phyloP scores from a whole-genome alignment of 768 basidiomycete species.

The Collybia mongolica region DNA sequence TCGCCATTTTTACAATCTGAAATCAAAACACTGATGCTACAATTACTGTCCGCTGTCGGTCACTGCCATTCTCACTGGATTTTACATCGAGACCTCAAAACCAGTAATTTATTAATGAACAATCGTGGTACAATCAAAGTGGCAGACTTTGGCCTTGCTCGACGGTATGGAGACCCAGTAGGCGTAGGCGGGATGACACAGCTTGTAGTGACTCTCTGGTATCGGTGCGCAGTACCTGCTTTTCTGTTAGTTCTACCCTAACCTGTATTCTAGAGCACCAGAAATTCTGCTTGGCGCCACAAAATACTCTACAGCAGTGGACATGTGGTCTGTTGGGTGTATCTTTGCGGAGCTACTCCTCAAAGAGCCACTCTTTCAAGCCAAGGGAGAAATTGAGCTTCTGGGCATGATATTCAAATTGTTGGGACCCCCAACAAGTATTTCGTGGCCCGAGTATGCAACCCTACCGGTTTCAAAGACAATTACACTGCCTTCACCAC shows the following conservation, averaged over 20 bases:
- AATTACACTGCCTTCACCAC: slow-evolving; percentile 71
- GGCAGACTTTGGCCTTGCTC: slow-evolving; percentile 95
- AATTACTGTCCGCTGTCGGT: slow-evolving; percentile 88
- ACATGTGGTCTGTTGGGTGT: slow-evolving; percentile 99
- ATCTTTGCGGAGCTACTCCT: slow-evolving; percentile 96
- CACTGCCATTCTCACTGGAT: slow-evolving; percentile 98
- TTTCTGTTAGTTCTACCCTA: slow-evolving; percentile 4
- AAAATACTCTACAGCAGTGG: slow-evolving; percentile 92
- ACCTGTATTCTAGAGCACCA: slow-evolving; percentile 64
- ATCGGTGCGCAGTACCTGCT: slow-evolving; percentile 61
- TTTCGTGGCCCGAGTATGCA: slow-evolving; percentile 84
- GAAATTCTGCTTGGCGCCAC: slow-evolving; percentile 93
- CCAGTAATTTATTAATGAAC: slow-evolving; percentile 97
- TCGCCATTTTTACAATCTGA: slow-evolving; percentile 96
- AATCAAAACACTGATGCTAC: slow-evolving; percentile 95
- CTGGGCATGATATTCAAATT: slow-evolving; percentile 93
- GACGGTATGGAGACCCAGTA: slow-evolving; percentile 94
- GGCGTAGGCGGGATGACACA: slow-evolving; percentile 98
- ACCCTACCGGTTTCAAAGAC: slow-evolving; percentile 80
- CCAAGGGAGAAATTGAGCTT: slow-evolving; percentile 92
- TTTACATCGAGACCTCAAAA: slow-evolving; percentile 95
- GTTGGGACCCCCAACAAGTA: slow-evolving; percentile 86
- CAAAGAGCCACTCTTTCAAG: slow-evolving; percentile 96
- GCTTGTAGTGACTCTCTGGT: slow-evolving; percentile 98
- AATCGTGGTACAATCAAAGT: slow-evolving; percentile 98